phyloP scores from a whole-genome alignment of 2,329 filamentous ascomycete genomes.

The Akanthomyces lecanii region DNA sequence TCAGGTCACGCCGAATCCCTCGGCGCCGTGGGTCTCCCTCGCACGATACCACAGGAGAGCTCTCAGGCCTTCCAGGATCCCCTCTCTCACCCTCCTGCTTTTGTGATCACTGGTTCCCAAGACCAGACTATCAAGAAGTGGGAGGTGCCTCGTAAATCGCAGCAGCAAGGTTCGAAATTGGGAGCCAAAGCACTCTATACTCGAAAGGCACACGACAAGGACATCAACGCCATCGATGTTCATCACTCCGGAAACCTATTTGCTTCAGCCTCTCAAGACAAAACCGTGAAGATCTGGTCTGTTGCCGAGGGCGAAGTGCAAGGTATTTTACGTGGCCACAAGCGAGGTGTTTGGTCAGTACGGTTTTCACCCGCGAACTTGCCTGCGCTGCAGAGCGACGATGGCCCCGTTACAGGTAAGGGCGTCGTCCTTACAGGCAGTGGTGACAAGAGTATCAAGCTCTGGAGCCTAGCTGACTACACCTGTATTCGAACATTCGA shows the following conservation, averaged over 20 bases:
- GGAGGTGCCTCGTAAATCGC: constrained; percentile 64
- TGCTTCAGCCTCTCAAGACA: constrained; percentile 93
- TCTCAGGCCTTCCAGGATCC: constrained; percentile 70
- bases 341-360: constrained; percentile 93
- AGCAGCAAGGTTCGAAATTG: constrained; percentile 43
- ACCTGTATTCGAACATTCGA: constrained; percentile 91
- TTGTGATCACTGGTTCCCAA: constrained; percentile 87
- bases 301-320: constrained; percentile 83
- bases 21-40: constrained; percentile 81
- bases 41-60: constrained; percentile 59
- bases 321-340: constrained; percentile 87
- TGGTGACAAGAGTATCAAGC: constrained; percentile 91
- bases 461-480: constrained; percentile 92
- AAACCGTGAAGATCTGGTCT: constrained; percentile 96
- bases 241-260: constrained; percentile 74
- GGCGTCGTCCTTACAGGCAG: constrained; percentile 86
- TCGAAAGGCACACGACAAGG: constrained; percentile 94
- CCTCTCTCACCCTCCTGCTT: constrained; percentile 73
- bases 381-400: constrained; percentile 67
- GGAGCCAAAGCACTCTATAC: constrained; percentile 71
- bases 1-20: constrained; percentile 92
- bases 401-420: constrained; percentile 68
- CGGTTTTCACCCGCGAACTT: constrained; percentile 79
- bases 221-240: constrained; percentile 91
- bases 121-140: constrained; percentile 94